Evolutionary conservation across 202 grass and related monocot genomes (phyloP).

Genomic region (Zizania palustris): DNA sequence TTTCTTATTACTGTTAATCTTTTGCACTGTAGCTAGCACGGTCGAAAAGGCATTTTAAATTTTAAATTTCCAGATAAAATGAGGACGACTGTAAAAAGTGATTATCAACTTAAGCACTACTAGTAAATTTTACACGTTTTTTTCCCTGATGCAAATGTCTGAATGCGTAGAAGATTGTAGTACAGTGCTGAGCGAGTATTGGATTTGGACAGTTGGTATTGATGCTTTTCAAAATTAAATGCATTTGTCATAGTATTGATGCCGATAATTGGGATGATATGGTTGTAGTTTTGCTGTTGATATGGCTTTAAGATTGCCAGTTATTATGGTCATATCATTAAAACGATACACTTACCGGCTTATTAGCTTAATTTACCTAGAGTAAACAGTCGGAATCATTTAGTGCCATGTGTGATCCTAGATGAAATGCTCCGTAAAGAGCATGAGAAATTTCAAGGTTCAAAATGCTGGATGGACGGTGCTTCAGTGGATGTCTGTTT

Average conservation of each 20-base stretch:
- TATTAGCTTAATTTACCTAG: slow-evolving; percentile 3
- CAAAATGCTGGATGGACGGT: neutral
- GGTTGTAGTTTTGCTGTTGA: slow-evolving; percentile 49
- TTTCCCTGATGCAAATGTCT: slow-evolving; percentile 28
- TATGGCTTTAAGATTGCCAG: slow-evolving; percentile 38
- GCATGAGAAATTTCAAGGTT: neutral
- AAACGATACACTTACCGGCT: neutral
- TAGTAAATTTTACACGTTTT: slow-evolving; percentile 9
- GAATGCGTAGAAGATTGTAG: neutral
- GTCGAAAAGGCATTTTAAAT: neutral
- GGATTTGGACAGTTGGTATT: neutral
- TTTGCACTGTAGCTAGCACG: neutral
- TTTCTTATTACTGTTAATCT: neutral
- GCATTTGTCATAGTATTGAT: slow-evolving; percentile 44
- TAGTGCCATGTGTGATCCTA: neutral
- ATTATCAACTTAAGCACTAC: neutral
- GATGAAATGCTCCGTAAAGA: neutral
- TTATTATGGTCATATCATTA: slow-evolving; percentile 21
- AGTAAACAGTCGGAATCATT: neutral
- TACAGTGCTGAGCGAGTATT: neutral
- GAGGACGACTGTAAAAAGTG: neutral
- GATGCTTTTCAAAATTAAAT: slow-evolving; percentile 21
- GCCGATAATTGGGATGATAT: slow-evolving; percentile 29
- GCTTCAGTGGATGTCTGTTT: slow-evolving; percentile 1
- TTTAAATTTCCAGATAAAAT: slow-evolving; percentile 3